Evolutionary conservation across 768 basidiomycete species (phyloP).

Genomic region (Boletus reticuloceps): DNA sequence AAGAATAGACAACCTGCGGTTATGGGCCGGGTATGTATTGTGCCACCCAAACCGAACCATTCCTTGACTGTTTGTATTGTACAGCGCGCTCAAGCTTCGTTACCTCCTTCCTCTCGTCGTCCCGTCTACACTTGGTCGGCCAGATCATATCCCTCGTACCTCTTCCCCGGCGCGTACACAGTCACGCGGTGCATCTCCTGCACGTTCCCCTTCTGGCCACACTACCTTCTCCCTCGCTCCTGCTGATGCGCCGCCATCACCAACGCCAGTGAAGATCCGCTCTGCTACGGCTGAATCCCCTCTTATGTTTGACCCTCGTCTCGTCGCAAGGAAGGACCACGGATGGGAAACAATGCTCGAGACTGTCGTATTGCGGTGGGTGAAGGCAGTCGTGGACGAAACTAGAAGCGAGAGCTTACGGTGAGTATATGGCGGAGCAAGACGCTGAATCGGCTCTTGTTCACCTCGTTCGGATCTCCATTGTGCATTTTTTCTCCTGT

Average conservation of each 20-base stretch:
- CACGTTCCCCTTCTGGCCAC: constrained; percentile 17
- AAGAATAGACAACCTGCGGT: constrained; percentile 77
- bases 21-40: constrained; percentile 77
- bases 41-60: neutral
- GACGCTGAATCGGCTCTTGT: neutral
- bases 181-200: constrained; percentile 24
- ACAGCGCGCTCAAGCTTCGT: constrained; percentile 76
- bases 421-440: constrained; percentile 8
- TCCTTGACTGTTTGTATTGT: neutral
- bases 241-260: constrained; percentile 23
- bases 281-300: constrained; percentile 45
- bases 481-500: constrained; percentile 7
- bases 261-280: constrained; percentile 33
- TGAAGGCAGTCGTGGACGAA: constrained; percentile 67
- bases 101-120: constrained; percentile 71
- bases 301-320: constrained; percentile 66
- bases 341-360: constrained; percentile 86
- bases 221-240: neutral
- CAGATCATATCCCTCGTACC: constrained; percentile 25
- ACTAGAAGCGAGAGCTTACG: constrained; percentile 39
- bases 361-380: constrained; percentile 60
- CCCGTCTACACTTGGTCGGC: constrained; percentile 40
- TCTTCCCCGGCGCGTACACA: constrained; percentile 18
- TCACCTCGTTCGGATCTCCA: neutral
- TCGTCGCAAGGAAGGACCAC: constrained; percentile 68